Evolutionary conservation across 1,284 basidiomycete species (phyloP).

Genomic region (Heliocybe sulcata): DNA sequence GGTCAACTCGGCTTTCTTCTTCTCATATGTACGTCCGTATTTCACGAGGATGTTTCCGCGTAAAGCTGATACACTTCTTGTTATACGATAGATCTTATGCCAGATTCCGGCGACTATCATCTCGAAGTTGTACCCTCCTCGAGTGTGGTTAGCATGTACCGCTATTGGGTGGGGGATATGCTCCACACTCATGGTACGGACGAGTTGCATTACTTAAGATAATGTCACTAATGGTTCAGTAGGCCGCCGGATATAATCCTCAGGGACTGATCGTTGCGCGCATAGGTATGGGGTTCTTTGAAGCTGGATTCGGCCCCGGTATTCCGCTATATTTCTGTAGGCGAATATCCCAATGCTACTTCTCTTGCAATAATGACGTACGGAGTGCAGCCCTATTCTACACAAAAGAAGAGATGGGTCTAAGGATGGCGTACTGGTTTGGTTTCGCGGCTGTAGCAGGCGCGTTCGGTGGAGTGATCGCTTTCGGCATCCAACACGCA

Average conservation of each 20-base stretch:
- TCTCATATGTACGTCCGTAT: constrained; percentile 57
- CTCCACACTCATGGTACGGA: constrained; percentile 59
- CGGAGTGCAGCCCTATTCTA: constrained; percentile 57
- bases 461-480: constrained; percentile 70
- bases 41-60: not conserved
- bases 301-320: constrained; percentile 66
- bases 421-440: constrained; percentile 73
- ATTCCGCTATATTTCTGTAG: constrained; percentile 70
- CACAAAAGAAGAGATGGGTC: constrained; percentile 64
- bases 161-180: constrained; percentile 66
- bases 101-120: constrained; percentile 63
- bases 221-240: not conserved
- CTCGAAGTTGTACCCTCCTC: constrained; percentile 62
- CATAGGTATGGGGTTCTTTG: constrained; percentile 60
- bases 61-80: not conserved
- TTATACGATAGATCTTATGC: constrained; percentile 46
- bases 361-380: not conserved
- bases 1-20: constrained; percentile 69
- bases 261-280: constrained; percentile 50
- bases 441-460: constrained; percentile 75
- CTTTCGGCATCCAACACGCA: constrained; percentile 61
- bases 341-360: constrained; percentile 13
- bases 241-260: constrained; percentile 57
- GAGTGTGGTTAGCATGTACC: constrained; percentile 56
- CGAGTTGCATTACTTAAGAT: not conserved